These are phyloP conservation scores for Cyclotella baltica DNA, from an alignment of 108 stramenopile species.

Conservation along the genomic window DNA sequence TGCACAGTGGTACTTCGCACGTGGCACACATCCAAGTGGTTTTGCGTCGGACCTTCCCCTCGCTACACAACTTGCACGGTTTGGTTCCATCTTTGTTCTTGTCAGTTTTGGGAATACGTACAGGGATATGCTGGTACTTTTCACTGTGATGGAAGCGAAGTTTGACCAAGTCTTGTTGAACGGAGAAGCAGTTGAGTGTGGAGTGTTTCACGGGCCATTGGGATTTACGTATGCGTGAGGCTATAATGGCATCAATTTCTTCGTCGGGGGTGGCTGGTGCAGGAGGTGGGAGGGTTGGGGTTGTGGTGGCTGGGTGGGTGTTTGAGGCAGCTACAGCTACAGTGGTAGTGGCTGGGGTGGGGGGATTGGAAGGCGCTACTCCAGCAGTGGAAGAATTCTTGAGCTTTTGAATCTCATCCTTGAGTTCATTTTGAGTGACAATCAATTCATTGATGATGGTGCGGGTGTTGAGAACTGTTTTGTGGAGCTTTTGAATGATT, in stretches of 20 bases:
- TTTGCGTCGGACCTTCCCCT: constrained; percentile 35
- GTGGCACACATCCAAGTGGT: constrained; percentile 52
- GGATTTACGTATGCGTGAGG: constrained; percentile 12
- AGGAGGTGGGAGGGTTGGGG: not conserved
- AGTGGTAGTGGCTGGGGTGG: not conserved
- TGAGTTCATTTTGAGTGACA: constrained; percentile 35
- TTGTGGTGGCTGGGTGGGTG: not conserved
- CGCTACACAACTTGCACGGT: constrained; percentile 40
- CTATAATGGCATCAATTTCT: constrained; percentile 31
- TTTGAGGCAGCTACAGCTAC: not conserved
- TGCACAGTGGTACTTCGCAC: constrained; percentile 42
- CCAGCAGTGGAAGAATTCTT: not conserved
- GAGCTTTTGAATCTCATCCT: constrained; percentile 26
- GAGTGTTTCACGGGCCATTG: constrained; percentile 34
- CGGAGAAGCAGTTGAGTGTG: constrained; percentile 29
- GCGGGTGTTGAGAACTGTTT: constrained; percentile 25
- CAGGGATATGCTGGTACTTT: constrained; percentile 23
- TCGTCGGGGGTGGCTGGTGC: constrained; percentile 19
- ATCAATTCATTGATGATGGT: constrained; percentile 40
- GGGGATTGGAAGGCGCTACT: not conserved
- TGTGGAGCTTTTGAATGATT: constrained; percentile 36
- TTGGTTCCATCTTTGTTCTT: constrained; percentile 42
- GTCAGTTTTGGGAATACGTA: constrained; percentile 30
- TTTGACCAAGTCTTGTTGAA: constrained; percentile 33
- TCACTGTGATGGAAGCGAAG: constrained; percentile 29